These are phyloP conservation scores for Nitzschia sp. DNA, from an alignment of 108 stramenopile species.

Conservation along the genomic window DNA sequence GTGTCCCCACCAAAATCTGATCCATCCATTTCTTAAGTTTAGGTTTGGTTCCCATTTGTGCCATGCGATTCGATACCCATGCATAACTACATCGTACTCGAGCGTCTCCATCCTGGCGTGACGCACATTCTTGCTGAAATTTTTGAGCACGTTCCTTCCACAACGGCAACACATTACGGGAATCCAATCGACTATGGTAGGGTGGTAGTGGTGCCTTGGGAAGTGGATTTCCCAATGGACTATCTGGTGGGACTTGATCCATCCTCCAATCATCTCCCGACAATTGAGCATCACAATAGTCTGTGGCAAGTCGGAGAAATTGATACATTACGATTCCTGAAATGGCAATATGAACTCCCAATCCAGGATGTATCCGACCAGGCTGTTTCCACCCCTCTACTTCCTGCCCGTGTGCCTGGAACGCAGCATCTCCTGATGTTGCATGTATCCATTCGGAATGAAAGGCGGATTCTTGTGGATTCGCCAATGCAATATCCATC, in stretches of 20 bases:
- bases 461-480: neutral
- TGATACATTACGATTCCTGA: neutral
- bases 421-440: neutral
- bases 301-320: neutral
- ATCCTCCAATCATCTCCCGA: neutral
- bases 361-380: neutral
- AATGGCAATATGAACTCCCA: neutral
- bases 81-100: neutral
- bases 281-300: neutral
- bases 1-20: neutral
- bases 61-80: neutral
- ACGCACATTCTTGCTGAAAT: neutral
- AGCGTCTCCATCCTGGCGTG: neutral
- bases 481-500: neutral
- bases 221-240: neutral
- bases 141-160: neutral
- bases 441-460: neutral
- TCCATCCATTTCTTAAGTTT: neutral
- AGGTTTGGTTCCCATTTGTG: neutral
- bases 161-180: neutral
- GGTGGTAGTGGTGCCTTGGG: neutral
- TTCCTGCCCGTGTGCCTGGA: too few species aligned
- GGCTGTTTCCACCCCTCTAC: neutral
- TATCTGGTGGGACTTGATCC: neutral
- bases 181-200: neutral